Percentiles rank a stretch among this genome's conserved stretches.
These are phyloP conservation scores for Calocybe gangraenosa DNA, from an alignment of 768 basidiomycete genomes.

Conservation along the genomic window DNA sequence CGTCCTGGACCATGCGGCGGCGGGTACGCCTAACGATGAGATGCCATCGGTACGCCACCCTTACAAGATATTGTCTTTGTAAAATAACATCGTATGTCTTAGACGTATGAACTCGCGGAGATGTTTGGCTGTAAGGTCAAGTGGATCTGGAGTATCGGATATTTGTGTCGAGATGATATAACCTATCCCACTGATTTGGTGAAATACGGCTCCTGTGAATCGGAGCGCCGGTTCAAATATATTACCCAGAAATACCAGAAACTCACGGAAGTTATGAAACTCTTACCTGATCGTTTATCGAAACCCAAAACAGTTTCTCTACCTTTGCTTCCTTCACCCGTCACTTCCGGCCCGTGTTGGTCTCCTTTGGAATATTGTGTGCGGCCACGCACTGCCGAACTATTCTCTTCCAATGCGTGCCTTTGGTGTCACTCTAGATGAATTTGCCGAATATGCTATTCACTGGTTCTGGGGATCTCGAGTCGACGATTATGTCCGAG, in stretches of 20 bases:
- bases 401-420: neutral
- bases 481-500: neutral
- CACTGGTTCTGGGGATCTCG: slow-evolving; percentile 3
- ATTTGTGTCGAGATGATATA: neutral
- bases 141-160: slow-evolving; percentile 3
- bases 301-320: neutral
- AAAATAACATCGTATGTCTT: neutral
- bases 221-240: slow-evolving; percentile 1
- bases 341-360: neutral
- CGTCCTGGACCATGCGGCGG: neutral
- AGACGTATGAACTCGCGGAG: slow-evolving; percentile 1
- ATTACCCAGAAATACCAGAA: slow-evolving; percentile 2
- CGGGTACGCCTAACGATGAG: neutral
- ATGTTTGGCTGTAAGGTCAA: slow-evolving; percentile 3
- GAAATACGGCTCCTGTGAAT: neutral
- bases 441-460: slow-evolving; percentile 1
- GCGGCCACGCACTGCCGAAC: neutral
- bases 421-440: neutral
- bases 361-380: slow-evolving; percentile 1
- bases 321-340: neutral
- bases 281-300: neutral
- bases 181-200: neutral
- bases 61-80: neutral
- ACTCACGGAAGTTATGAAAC: neutral
- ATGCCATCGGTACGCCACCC: neutral